These are phyloP conservation scores for Lenzites betulinus DNA, from an alignment of 768 basidiomycete genomes.

Conservation along the genomic window DNA sequence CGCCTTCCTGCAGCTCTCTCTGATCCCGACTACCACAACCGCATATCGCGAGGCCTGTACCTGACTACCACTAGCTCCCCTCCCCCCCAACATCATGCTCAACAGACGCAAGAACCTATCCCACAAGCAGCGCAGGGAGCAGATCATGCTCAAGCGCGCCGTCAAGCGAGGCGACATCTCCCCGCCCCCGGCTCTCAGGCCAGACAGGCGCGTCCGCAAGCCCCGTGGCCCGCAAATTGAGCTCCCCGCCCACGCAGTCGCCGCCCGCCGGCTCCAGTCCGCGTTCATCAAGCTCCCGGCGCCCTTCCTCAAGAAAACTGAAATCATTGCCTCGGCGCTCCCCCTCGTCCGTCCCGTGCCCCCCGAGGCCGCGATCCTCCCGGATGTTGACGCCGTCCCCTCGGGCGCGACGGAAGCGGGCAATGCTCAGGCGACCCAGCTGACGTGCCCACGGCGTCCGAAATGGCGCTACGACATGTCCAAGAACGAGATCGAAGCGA, in stretches of 20 bases:
- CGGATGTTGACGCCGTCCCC: slow-evolving; percentile 13
- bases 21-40: background rate
- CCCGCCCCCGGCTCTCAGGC: slow-evolving; percentile 37
- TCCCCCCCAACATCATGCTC: slow-evolving; percentile 26
- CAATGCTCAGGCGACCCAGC: background rate
- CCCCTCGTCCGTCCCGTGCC: slow-evolving; percentile 60
- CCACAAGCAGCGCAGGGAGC: slow-evolving; percentile 67
- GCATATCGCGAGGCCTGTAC: background rate
- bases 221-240: slow-evolving; percentile 8
- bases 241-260: slow-evolving; percentile 35
- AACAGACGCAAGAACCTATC: slow-evolving; percentile 51
- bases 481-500: slow-evolving; percentile 86
- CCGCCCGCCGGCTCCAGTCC: slow-evolving; percentile 62
- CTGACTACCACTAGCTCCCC: background rate
- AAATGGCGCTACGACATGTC: slow-evolving; percentile 87
- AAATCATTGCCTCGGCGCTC: slow-evolving; percentile 52
- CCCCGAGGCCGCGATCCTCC: slow-evolving; percentile 40
- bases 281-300: slow-evolving; percentile 65
- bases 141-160: slow-evolving; percentile 78
- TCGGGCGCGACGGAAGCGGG: background rate
- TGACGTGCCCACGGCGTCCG: slow-evolving; percentile 67
- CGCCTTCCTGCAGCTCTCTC: background rate
- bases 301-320: slow-evolving; percentile 62
- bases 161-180: slow-evolving; percentile 74
- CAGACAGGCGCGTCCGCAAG: slow-evolving; percentile 34